Base-by-base conservation (phyloP, 176 grass and related monocot genomes). In the Rhynchospora breviuscula region DNA sequence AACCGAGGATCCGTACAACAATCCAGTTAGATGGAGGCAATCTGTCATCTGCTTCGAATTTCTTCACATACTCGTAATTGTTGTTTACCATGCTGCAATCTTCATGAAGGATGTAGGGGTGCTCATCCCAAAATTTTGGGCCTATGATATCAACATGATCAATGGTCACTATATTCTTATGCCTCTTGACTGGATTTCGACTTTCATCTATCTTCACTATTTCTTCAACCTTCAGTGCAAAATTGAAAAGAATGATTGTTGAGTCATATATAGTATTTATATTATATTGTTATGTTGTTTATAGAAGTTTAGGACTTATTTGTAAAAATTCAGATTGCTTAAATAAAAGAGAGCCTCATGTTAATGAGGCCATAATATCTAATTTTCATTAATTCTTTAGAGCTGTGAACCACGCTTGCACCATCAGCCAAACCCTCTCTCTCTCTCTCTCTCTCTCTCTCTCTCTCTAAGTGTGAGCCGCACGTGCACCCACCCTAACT, bases 31-130 rank as follows among this genome's bases (percentile, higher is more conserved):
- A 91, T 57, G 86, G 91, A n/a, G 89, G 89, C 40, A 97, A 79
- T 63, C 21, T 86, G 62, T 91, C 84, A 60, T 90, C 86, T 49
- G 67, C 67, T 81, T 94, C 94, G 15, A 92, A 97, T 15, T 86
- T 76, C 94, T 97, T 97, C 58, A 97, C 91, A 45, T 94, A 97
- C 85, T 92, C 94, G 4, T 91, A 97, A 78, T 90, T 88, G 68
- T 89, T 97, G 67, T 93, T 97, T 0, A 88, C 91, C 94, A 97
- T 93, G 79, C 54, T 44, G 67, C 67, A 21, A 61, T 81, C 40
- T 60, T 86, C 86, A 79, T 87, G 8, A 48, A 94, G 88, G 75
- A 94, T 94, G 53, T 79, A 87, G 4, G 75, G 84, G 31, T 84
- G 90, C 44, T 93, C 90, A 35, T 66, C 87, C 95, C 95, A 98